Base-by-base conservation (phyloP, 768 basidiomycete species). In the Lyophyllum atratum region DNA sequence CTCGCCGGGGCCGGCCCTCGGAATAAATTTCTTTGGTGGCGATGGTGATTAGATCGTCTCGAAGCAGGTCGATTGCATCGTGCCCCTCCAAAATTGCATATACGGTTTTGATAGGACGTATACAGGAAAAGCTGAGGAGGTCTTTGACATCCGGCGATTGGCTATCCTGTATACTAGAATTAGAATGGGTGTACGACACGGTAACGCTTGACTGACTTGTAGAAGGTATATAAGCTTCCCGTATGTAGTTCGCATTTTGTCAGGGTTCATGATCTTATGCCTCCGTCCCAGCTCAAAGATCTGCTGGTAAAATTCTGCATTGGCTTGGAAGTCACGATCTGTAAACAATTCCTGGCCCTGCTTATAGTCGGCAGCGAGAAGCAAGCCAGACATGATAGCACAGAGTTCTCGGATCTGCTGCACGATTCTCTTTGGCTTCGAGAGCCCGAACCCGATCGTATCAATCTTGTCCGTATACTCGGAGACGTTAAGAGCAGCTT, bases 401-500 rank as follows among this genome's bases (percentile, higher is more conserved):
- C 92, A 94, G 2, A 94, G 79, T 66, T 93, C 92, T 33, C 89
- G 84, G 62, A 94, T 92, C 67, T 93, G 92, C 52, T 87, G 81
- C 3, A 94, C 92, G 43, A 93, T 92, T 8, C 92, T 84, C 68
- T 92, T 92, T n/a, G 91, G 83, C 68, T 93, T 94, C 26, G 87
- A 89, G 29, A 89, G 74, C 5, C 88, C 85, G 58, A 85, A 93
- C 2, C 87, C 84, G 39, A 93, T 72, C 48, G 87, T 91, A 73
- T 94, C 92, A 29, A 93, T 90, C 68, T 92, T 92, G 77, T 94
- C 92, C 42, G 92, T 94, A 68, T 93, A 93, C 68, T 94, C 92
- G 15, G 89, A 91, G 34, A 92, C 91, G 48, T 83, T 83, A 39
- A 94, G 81, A 2, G 92, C 92, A 9, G 92, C 92, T 56, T 94